Evolutionary conservation across 257 asterid species (phyloP).

Genomic region (Petunia secreta): DNA sequence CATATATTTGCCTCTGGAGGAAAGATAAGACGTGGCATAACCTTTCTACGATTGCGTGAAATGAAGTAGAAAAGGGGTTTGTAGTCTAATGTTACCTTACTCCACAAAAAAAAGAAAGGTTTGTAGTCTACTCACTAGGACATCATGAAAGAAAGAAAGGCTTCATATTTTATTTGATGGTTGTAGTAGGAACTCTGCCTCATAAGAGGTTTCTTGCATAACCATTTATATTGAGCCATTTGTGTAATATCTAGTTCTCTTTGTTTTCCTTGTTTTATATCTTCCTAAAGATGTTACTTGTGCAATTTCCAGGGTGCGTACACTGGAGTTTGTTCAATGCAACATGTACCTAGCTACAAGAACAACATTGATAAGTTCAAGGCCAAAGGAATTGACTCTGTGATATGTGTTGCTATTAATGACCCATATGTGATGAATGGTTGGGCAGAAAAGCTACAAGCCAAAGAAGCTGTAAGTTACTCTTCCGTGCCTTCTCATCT

Average conservation of each 20-base stretch:
- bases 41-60: not conserved
- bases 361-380: conserved; percentile 72
- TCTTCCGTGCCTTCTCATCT: not conserved
- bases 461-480: conserved; percentile 79
- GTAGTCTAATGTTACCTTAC: no score
- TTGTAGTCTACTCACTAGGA: not conserved
- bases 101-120: no score
- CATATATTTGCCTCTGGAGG: conserved; percentile 11
- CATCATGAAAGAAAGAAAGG: conserved; percentile 7
- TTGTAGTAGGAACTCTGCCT: not conserved
- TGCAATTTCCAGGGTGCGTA: conserved; percentile 68
- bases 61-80: not conserved
- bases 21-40: not conserved
- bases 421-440: conserved; percentile 86
- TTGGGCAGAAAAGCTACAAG: conserved; percentile 93
- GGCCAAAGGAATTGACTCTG: conserved; percentile 87
- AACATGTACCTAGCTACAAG: conserved; percentile 97
- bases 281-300: conserved; percentile 19
- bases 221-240: not conserved
- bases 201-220: not conserved
- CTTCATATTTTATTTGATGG: not conserved
- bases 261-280: conserved; percentile 12
- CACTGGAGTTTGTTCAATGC: conserved; percentile 90
- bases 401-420: conserved; percentile 87
- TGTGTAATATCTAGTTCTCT: not conserved